Evolutionary conservation across 768 basidiomycete species (phyloP), one percentile per base, ranked within the genome.

Genomic region (Suillus americanus): DNA sequence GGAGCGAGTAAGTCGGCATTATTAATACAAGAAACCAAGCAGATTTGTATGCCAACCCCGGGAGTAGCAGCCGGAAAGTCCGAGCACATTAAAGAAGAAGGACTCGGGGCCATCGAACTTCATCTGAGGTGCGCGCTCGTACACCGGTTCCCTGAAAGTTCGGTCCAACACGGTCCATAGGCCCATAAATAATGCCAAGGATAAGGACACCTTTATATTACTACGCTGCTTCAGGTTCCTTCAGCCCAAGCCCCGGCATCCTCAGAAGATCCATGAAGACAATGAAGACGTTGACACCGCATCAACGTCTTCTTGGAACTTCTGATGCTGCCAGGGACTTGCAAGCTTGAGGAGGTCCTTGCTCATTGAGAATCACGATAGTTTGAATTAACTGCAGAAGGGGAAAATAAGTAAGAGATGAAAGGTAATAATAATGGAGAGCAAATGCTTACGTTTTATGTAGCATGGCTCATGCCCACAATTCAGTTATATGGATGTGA

Each of bases 201-300:
- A 75, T 48, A 46, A 60, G 70, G 16, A 67, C 68, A 60, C 70
- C 73, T 14, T 76, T 2, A 51, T 74, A n/a, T 6, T 23, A 43
- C 18, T 43, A 74, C 53, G 69, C 43, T 1, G 51, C 68, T 65
- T 0, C 14, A 38, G 63, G 59, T 25, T 62, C 33, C 16, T 40
- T 16, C 7, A n/a, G 5, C 6, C 18, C 46, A 54, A 5, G n/a
- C 8, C 2, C 30, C 12, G 45, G 53, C 2, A 37, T 56, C 25
- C 45, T 50, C 8, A 51, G 43, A 2, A 60, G 0, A 54, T 74
- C 67, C 20, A 70, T 7, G 25, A 73, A n/a, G 20, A 45, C 20
- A 3, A 70, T 7, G 25, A 74, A n/a, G 20, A 45, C 20, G 9
- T 45, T 45, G 20, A n/a, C 20, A n/a, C 43, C 9, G 43, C 67